Evolutionary conservation across 2,329 filamentous ascomycete genomes (phyloP).

Genomic region (Bipolaris gigantea): DNA sequence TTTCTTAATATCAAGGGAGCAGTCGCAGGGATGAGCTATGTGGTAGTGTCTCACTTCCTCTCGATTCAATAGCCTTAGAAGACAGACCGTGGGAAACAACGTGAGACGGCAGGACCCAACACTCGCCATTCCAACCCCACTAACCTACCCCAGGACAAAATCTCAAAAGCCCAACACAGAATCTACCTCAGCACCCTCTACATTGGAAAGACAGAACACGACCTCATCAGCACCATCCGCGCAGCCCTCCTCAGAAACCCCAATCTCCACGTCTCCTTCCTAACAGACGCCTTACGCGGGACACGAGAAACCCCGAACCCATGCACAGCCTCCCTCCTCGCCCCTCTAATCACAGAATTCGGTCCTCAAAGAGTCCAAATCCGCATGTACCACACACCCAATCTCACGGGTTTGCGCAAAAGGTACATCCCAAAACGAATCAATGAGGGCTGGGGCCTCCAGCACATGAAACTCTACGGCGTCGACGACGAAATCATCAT

Average conservation of each 20-base stretch:
- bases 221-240: constrained; percentile 78
- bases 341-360: constrained; percentile 81
- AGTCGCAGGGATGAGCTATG: background rate
- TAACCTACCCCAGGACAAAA: constrained; percentile 59
- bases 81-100: background rate
- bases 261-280: constrained; percentile 77
- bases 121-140: background rate
- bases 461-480: constrained; percentile 99
- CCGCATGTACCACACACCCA: constrained; percentile 97
- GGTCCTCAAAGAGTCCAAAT: constrained; percentile 83
- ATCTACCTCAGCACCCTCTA: constrained; percentile 97
- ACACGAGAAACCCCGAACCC: constrained; percentile 85
- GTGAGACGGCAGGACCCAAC: background rate
- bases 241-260: constrained; percentile 75
- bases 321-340: constrained; percentile 85
- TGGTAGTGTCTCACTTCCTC: background rate
- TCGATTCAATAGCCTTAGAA: background rate
- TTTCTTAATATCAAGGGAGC: background rate
- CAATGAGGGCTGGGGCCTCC: constrained; percentile 96
- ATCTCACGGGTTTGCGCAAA: constrained; percentile 84
- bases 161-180: constrained; percentile 72
- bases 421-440: constrained; percentile 82
- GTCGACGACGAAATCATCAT: constrained; percentile 94
- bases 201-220: constrained; percentile 89
- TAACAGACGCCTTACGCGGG: constrained; percentile 88